Conservation (phyloP, 2,329 filamentous ascomycete species). For the Epichloe festucae region DNA sequence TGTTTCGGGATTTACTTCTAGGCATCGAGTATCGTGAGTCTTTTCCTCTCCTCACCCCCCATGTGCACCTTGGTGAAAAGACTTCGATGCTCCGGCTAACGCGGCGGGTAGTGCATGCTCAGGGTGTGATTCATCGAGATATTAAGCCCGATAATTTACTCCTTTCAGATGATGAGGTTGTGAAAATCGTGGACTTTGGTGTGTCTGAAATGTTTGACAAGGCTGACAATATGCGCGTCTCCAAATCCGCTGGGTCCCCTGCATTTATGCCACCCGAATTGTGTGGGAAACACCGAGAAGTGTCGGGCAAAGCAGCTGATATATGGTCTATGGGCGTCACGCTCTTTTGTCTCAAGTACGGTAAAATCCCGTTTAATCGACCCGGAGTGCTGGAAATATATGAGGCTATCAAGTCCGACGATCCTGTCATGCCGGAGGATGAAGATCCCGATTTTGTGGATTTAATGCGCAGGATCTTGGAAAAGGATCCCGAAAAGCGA, state of each 20-base stretch:
- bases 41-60: neutral
- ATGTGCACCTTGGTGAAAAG: neutral
- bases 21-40: slow-evolving; percentile 81
- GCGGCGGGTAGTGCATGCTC: slow-evolving; percentile 57
- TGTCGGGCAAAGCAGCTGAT: slow-evolving; percentile 81
- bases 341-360: slow-evolving; percentile 83
- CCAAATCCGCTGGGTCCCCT: slow-evolving; percentile 87
- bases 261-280: slow-evolving; percentile 91
- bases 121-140: slow-evolving; percentile 89
- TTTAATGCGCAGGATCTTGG: slow-evolving; percentile 58
- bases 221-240: slow-evolving; percentile 68
- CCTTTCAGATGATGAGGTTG: slow-evolving; percentile 77
- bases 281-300: slow-evolving; percentile 74
- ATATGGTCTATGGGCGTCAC: slow-evolving; percentile 99
- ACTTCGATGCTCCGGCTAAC: slow-evolving; percentile 2
- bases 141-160: slow-evolving; percentile 97
- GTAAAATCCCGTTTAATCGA: slow-evolving; percentile 74
- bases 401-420: slow-evolving; percentile 68
- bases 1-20: slow-evolving; percentile 89
- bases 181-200: slow-evolving; percentile 98
- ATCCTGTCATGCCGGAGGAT: slow-evolving; percentile 47
- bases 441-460: slow-evolving; percentile 59
- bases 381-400: slow-evolving; percentile 74
- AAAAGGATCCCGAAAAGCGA: slow-evolving; percentile 73
- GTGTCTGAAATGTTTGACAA: slow-evolving; percentile 98